Percentiles rank a stretch among this genome's conserved stretches.
Evolutionary conservation across 2,329 filamentous ascomycete species (phyloP).

Genomic region (Pseudogymnoascus sp.): DNA sequence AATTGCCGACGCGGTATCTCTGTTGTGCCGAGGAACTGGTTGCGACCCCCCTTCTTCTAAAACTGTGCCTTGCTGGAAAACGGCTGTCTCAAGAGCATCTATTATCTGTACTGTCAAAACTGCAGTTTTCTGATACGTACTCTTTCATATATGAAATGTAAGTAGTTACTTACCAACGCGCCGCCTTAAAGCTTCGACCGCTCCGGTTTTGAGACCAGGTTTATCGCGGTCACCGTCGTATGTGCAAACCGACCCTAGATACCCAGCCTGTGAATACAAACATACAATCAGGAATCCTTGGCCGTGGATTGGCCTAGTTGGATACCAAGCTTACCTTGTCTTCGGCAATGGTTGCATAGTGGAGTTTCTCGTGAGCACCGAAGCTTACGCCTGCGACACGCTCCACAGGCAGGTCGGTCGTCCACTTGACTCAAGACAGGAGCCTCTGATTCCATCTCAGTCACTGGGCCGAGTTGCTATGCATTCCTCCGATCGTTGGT

Average conservation of each 20-base stretch:
- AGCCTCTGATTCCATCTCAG: neutral
- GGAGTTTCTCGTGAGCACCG: slow-evolving; percentile 17
- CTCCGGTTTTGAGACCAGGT: slow-evolving; percentile 20
- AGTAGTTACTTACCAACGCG: slow-evolving; percentile 14
- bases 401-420: slow-evolving; percentile 15
- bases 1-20: neutral
- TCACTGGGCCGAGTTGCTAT: neutral
- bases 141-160: neutral
- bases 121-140: neutral
- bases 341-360: slow-evolving; percentile 16
- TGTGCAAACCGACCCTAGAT: slow-evolving; percentile 11
- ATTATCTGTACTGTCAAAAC: neutral
- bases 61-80: neutral
- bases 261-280: neutral
- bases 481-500: neutral
- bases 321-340: slow-evolving; percentile 6
- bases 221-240: slow-evolving; percentile 20
- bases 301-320: neutral
- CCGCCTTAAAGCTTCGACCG: slow-evolving; percentile 18
- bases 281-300: neutral
- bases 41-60: neutral
- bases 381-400: slow-evolving; percentile 19
- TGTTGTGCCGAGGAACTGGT: neutral
- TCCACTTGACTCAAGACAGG: neutral
- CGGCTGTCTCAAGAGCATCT: neutral